Base-by-base conservation (phyloP, 495 filamentous ascomycete genomes). In the Aspergillus asperescens region DNA sequence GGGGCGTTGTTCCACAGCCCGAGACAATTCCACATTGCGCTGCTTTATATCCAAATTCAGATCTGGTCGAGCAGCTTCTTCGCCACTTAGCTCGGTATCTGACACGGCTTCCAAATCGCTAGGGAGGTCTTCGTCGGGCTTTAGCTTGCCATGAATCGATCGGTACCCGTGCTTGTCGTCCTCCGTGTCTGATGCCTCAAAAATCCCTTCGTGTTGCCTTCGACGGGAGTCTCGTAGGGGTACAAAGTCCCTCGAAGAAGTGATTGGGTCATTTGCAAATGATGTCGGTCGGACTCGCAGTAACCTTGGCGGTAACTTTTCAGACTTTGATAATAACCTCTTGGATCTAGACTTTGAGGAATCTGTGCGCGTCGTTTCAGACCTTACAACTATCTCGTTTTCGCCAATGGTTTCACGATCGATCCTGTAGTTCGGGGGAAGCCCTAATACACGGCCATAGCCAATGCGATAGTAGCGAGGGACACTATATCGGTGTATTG, bases 141-240 rank as follows among this genome's bases (percentile, higher is more conserved):
- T 87, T 18, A 77, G 76, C 62, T 84, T 84, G 18, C 81, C 81
- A 48, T 85, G 72, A 15, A 91, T 84, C 22, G 86, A 89, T 32
- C 86, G 78, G 57, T 90, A 91, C 39, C 83, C 76, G 46, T 75
- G 74, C 38, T 63, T 69, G 7, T 82, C 78, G 39, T 80, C 70
- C 12, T 69, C 68, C 0, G 72, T 75, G 8, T 64, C 65, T 6
- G 38, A 32, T n/a, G 56, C 60, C 16, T 50, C 47, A 3, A 40
- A 15, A 15, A 18, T 23, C 9, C 38, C 44, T 13, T 52, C 54
- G n/a, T 56, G 70, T 56, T 54, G 61, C 48, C 52, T 65, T 15
- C 31, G 32, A 18, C 50, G 62, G 35, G 54, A 52, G 20, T 43
- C 40, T 5, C 54, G 62, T 8, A 84, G 57, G 9, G 75, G 59